Evolutionary conservation across 148 eudicot genomes (phyloP).

Genomic region (Nyssa sinensis): DNA sequence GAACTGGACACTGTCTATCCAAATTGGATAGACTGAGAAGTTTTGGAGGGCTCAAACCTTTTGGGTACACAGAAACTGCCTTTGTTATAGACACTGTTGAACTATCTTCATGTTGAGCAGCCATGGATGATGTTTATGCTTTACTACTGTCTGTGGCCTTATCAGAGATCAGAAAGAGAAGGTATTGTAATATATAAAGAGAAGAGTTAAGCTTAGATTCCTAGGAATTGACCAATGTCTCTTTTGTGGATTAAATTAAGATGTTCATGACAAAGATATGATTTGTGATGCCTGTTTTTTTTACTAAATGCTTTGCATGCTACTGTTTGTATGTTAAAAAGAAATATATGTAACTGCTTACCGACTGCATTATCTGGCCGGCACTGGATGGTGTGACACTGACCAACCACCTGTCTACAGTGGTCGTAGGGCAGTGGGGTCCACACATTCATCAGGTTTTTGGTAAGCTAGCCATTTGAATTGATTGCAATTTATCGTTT

Average conservation of each 20-base stretch:
- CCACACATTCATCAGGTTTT: not conserved
- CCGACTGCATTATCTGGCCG: slow-evolving; percentile 6
- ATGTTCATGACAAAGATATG: not conserved
- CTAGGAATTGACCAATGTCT: not conserved
- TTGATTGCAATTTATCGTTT: no score
- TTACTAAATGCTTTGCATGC: not conserved
- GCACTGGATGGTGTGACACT: not conserved
- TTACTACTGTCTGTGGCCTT: no score
- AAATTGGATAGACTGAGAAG: not conserved
- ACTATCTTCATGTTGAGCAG: not conserved
- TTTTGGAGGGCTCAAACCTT: not conserved
- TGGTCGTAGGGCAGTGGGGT: not conserved
- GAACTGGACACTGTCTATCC: slow-evolving; percentile 12
- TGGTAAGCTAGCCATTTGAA: no score
- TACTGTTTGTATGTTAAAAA: not conserved
- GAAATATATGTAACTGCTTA: no score
- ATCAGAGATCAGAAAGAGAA: no score
- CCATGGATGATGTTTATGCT: no score
- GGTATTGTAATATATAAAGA: not conserved
- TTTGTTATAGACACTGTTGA: not conserved
- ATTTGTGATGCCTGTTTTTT: not conserved
- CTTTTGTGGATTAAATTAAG: slow-evolving; percentile 2
- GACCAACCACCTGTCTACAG: not conserved
- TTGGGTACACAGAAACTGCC: slow-evolving; percentile 1
- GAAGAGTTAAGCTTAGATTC: not conserved